A percentile compares a stretch with the other conserved stretches of the same genome.
Conservation (phyloP, 2,329 filamentous ascomycete species). For the Sclerotinia borealis region DNA sequence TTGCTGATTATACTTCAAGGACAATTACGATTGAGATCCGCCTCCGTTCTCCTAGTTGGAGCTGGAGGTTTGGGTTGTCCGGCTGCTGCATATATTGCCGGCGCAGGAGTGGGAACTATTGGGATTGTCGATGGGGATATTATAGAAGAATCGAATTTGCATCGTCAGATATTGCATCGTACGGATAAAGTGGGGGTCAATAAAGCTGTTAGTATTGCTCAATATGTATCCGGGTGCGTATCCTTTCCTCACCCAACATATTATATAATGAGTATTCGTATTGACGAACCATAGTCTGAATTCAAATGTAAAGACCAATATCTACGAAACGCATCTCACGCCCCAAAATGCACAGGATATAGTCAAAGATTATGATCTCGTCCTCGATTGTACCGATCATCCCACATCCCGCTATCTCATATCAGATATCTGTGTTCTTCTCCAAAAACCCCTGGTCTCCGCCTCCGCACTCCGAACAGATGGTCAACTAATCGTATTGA, state of each 20-base stretch:
- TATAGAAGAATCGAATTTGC: constrained; percentile 86
- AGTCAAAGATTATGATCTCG: constrained; percentile 67
- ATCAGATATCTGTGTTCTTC: constrained; percentile 79
- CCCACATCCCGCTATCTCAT: constrained; percentile 88
- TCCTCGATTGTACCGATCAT: constrained; percentile 94
- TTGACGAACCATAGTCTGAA: constrained; percentile 53
- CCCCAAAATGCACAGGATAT: constrained; percentile 61
- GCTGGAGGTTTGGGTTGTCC: constrained; percentile 88
- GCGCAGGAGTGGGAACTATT: constrained; percentile 76
- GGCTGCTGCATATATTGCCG: constrained; percentile 85
- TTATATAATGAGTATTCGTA: background rate
- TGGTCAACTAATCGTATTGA: constrained; percentile 84
- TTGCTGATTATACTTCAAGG: constrained; percentile 41
- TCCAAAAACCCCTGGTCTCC: constrained; percentile 74
- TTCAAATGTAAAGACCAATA: constrained; percentile 57
- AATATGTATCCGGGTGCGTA: constrained; percentile 49
- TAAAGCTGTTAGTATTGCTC: constrained; percentile 74
- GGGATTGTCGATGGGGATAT: constrained; percentile 82
- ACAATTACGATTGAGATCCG: constrained; percentile 65
- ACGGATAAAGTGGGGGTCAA: constrained; percentile 62
- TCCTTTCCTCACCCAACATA: background rate
- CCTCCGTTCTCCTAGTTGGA: constrained; percentile 75
- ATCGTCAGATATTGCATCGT: constrained; percentile 81
- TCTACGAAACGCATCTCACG: constrained; percentile 59
- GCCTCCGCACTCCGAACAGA: constrained; percentile 85